These are phyloP conservation scores for Elasticomyces elasticus DNA, from an alignment of 495 filamentous ascomycete genomes.

Conservation along the genomic window DNA sequence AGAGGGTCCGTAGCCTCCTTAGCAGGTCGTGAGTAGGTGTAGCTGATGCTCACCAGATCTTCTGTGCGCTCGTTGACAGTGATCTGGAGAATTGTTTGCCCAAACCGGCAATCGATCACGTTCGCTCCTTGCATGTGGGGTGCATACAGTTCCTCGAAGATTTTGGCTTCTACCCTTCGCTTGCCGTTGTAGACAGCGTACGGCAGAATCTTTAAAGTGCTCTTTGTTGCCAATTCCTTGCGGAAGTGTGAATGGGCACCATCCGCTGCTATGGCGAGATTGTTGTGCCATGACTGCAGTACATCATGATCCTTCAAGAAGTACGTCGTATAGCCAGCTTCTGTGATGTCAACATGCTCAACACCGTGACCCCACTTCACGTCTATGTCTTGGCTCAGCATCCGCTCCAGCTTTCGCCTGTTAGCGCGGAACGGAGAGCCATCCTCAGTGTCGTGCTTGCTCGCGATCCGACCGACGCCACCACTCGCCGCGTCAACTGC, in stretches of 20 bases:
- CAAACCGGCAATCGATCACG: conserved; percentile 13
- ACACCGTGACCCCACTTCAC: conserved; percentile 28
- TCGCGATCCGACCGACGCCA: background rate
- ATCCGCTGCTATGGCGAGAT: conserved; percentile 30
- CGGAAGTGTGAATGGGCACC: conserved; percentile 33
- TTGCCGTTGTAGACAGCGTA: conserved; percentile 36
- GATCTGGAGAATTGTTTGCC: conserved; percentile 28
- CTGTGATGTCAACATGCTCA: conserved; percentile 6
- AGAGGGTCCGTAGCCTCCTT: conserved; percentile 22
- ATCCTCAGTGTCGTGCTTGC: background rate
- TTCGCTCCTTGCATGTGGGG: conserved; percentile 14
- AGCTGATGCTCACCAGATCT: conserved; percentile 24
- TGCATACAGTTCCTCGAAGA: conserved; percentile 19
- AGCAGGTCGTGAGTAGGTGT: conserved; percentile 34
- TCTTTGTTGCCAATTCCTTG: conserved; percentile 22
- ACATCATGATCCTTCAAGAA: conserved; percentile 18
- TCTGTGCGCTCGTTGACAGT: conserved; percentile 20
- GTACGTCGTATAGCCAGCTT: background rate
- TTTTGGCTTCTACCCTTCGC: conserved; percentile 20
- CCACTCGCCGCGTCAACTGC: conserved; percentile 25
- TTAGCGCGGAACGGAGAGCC: conserved; percentile 31
- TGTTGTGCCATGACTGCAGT: too few species aligned
- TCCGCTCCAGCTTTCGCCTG: conserved; percentile 25
- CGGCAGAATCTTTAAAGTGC: conserved; percentile 28
- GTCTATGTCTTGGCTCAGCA: conserved; percentile 30